Evolutionary conservation across 1,284 basidiomycete species (phyloP).

Genomic region (Ustilago bromivora): DNA sequence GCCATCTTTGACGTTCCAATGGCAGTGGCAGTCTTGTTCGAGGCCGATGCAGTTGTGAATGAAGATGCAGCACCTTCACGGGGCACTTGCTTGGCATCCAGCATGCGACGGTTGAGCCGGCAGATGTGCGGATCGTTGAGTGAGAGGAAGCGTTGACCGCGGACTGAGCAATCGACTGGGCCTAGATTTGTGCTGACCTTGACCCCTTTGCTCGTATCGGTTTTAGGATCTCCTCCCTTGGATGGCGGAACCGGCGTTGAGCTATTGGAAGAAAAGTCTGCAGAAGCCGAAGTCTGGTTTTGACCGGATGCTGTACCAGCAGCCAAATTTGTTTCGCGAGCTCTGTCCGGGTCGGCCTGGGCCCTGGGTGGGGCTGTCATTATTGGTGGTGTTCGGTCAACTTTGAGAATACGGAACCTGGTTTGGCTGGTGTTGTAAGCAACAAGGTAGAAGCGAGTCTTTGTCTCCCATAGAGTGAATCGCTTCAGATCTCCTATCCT

Average conservation of each 20-base stretch:
- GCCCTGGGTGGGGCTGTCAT: constrained; percentile 13
- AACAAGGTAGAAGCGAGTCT: constrained; percentile 66
- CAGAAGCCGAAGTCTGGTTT: background rate
- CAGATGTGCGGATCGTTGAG: constrained; percentile 48
- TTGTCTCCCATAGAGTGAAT: constrained; percentile 68
- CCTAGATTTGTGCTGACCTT: constrained; percentile 1
- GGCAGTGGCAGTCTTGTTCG: constrained; percentile 6
- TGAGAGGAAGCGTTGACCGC: constrained; percentile 49
- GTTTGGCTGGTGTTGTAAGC: constrained; percentile 66
- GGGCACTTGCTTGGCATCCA: constrained; percentile 40
- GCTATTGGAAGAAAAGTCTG: background rate
- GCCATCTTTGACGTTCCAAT: background rate
- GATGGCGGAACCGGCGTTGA: background rate
- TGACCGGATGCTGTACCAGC: background rate
- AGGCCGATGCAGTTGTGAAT: background rate
- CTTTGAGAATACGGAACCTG: constrained; percentile 63
- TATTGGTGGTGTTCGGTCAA: constrained; percentile 63
- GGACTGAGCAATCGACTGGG: constrained; percentile 37
- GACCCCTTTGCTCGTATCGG: constrained; percentile 5
- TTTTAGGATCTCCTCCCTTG: constrained; percentile 14
- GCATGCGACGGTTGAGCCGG: constrained; percentile 40
- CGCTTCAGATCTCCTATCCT: constrained; percentile 61
- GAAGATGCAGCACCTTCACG: constrained; percentile 10
- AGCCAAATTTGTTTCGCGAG: constrained; percentile 9
- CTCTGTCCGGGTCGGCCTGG: constrained; percentile 4